phyloP scores from a whole-genome alignment of 192 early-diverging fungal species.

The Coemansia sp. region DNA sequence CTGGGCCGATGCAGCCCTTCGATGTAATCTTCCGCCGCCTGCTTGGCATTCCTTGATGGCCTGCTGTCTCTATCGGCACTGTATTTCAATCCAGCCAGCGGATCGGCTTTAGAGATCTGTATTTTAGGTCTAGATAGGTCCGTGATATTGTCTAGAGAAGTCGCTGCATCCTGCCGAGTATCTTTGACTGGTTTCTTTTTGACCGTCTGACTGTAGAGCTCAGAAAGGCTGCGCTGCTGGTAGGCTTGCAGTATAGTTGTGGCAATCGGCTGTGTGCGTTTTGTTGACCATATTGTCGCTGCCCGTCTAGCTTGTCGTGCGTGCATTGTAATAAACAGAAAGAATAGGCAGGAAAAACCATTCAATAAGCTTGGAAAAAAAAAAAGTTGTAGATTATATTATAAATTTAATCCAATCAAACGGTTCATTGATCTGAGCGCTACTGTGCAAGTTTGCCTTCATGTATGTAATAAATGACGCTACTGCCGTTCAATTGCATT shows the following conservation, averaged over 20 bases:
- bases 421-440: too few relatives aligned
- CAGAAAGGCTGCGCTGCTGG: constrained; percentile 25
- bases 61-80: neutral
- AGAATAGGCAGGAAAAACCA: neutral
- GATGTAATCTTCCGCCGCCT: constrained; percentile 11
- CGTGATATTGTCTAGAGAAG: neutral
- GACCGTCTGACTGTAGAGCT: constrained; percentile 21
- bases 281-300: neutral
- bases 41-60: constrained; percentile 3
- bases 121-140: neutral
- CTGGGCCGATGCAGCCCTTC: constrained; percentile 17
- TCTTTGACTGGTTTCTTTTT: constrained; percentile 7
- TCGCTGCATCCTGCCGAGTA: neutral
- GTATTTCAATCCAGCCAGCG: too few relatives aligned
- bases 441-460: too few relatives aligned
- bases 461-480: too few relatives aligned
- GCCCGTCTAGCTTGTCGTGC: constrained; percentile 3
- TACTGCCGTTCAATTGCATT: too few relatives aligned
- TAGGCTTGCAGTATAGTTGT: neutral
- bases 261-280: neutral
- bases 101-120: too few relatives aligned
- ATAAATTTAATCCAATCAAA: too few relatives aligned
- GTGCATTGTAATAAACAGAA: constrained; percentile 4
- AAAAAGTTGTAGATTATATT: too few relatives aligned
- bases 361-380: too few relatives aligned